Evolutionary conservation across 2,329 filamentous ascomycete genomes (phyloP).

Genomic region (Alternaria postmessia): DNA sequence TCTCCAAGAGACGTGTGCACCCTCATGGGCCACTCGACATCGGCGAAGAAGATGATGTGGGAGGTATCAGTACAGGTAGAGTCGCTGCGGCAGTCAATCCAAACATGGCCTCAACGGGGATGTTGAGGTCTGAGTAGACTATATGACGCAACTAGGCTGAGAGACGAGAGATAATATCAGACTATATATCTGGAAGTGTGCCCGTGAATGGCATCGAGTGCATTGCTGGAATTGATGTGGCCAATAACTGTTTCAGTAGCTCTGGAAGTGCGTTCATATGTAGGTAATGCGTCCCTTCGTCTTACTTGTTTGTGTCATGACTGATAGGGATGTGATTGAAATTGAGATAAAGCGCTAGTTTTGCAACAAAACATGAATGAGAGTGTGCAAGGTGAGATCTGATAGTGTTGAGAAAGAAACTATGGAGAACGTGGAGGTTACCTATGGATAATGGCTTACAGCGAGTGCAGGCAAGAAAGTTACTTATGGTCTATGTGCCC

Average conservation of each 20-base stretch:
- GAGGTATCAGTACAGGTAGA: not conserved
- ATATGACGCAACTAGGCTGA: not conserved
- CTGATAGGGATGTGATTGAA: not conserved
- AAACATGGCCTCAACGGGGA: not conserved
- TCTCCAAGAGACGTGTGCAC: not conserved
- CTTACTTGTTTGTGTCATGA: not conserved
- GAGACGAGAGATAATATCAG: not conserved
- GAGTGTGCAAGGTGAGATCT: not conserved
- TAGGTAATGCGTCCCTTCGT: not conserved
- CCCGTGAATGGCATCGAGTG: not conserved
- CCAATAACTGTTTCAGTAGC: not conserved
- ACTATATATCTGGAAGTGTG: not conserved
- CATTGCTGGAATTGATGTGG: not conserved
- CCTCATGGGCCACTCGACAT: not conserved
- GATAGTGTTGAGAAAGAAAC: not conserved
- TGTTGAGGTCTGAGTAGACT: not conserved
- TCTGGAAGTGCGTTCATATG: not conserved
- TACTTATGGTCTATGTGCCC: not conserved
- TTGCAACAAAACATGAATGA: not conserved
- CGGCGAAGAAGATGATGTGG: not conserved
- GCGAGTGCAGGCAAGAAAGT: not conserved
- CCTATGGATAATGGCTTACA: not conserved
- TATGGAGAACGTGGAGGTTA: not conserved
- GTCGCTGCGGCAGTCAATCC: not conserved
- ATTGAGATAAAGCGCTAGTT: not conserved